Base-by-base conservation (phyloP, 495 filamentous ascomycete genomes). In the Margaritispora aquatica region DNA sequence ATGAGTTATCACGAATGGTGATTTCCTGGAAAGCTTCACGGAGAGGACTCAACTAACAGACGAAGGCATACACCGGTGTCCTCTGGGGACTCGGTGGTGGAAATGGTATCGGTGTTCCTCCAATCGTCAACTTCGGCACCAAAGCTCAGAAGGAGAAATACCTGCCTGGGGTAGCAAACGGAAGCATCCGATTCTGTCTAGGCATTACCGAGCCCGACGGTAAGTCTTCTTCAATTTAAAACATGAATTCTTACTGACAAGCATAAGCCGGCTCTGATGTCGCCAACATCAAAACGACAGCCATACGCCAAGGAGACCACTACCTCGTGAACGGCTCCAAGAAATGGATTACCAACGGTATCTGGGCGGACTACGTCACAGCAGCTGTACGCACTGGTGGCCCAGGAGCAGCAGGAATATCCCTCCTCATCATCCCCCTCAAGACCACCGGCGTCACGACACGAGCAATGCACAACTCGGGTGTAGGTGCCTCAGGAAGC, bases 341-440 rank as follows among this genome's bases (percentile, higher is more conserved):
- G 72, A 82, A 83, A 59, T 83, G 80, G 80, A 82, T 83, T 38
- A 83, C 80, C 21, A 79, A 79, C 57, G 78, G 71, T 11, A 72
- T 79, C 7, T 82, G 77, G 75, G 78, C 80, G 7, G 75, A 78
- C 44, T 79, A 77, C 62, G 74, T 75, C 27, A 83, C 79, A 1
- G 75, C 80, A 54, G 80, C 79, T 23, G 80, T 82, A 3, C 67
- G 80, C 22, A 83, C 79, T 7, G 80, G 80, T 19, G 78, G 76
- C 1, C 62, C 73, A 17, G 79, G 80, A 11, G 68, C 65, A 31
- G 54, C 58, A 26, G 80, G 80, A 2, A 74, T 83, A 26, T 79
- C 75, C 27, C 60, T 82, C 34, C 71, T 83, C 1, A 76, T 83
- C 9, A 80, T 83, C 26, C 76, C 79, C 1, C 62, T 81, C 50